Evolutionary conservation across 2,329 filamentous ascomycete genomes (phyloP).

Genomic region (Colletotrichum destructivum): DNA sequence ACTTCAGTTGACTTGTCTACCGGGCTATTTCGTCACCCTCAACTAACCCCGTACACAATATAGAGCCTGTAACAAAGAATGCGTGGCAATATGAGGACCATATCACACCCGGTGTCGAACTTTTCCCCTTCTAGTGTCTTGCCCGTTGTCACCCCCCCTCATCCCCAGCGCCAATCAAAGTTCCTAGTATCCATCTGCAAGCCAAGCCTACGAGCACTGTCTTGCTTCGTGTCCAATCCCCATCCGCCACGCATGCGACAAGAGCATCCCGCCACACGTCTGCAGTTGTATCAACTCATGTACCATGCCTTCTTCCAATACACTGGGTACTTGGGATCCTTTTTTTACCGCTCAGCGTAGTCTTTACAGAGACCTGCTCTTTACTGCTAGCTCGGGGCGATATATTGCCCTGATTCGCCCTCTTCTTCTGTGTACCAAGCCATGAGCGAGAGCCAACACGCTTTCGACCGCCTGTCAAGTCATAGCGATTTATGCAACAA

Average conservation of each 20-base stretch:
- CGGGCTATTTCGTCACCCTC: background rate
- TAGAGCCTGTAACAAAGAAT: background rate
- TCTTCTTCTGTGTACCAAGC: slow-evolving; percentile 5
- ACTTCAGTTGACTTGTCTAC: background rate
- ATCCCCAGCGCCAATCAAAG: background rate
- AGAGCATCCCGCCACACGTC: background rate
- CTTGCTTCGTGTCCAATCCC: slow-evolving; percentile 11
- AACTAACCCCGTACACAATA: background rate
- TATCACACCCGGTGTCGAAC: background rate
- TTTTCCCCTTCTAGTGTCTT: background rate
- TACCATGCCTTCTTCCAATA: background rate
- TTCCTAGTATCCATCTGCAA: background rate
- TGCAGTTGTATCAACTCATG: background rate
- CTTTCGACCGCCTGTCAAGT: slow-evolving; percentile 7
- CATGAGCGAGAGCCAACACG: slow-evolving; percentile 11
- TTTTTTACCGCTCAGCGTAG: background rate
- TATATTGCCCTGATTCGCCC: slow-evolving; percentile 8
- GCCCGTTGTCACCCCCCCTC: background rate
- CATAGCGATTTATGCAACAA: background rate
- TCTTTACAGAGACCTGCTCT: slow-evolving; percentile 15
- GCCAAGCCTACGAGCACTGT: slow-evolving; percentile 8
- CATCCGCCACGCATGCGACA: slow-evolving; percentile 13
- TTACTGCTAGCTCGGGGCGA: slow-evolving; percentile 13
- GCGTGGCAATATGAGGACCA: background rate
- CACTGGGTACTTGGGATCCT: background rate